Evolutionary conservation across 495 filamentous ascomycete species (phyloP).

Genomic region (Penicillium herquei): DNA sequence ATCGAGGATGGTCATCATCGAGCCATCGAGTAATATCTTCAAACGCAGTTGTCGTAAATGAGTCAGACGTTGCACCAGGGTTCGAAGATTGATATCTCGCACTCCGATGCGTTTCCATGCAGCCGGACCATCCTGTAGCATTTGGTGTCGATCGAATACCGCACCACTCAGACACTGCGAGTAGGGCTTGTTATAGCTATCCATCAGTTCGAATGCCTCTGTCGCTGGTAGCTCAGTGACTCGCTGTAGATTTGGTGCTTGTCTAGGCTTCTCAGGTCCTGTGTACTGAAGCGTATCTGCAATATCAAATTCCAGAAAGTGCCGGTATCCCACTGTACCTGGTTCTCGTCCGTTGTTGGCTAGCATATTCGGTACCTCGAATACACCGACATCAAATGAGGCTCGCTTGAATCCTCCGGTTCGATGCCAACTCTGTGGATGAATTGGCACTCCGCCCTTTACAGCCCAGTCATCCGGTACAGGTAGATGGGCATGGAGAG

Average conservation of each 20-base stretch:
- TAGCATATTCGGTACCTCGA: slow-evolving; percentile 71
- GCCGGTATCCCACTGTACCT: slow-evolving; percentile 71
- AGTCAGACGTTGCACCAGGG: slow-evolving; percentile 43
- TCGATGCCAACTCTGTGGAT: slow-evolving; percentile 24
- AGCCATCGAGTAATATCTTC: slow-evolving; percentile 31
- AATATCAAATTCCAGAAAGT: slow-evolving; percentile 66
- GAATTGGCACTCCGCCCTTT: slow-evolving; percentile 30
- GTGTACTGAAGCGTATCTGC: slow-evolving; percentile 56
- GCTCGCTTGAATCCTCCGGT: slow-evolving; percentile 38
- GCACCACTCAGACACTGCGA: slow-evolving; percentile 33
- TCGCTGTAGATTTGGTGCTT: slow-evolving; percentile 29
- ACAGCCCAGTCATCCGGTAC: slow-evolving; percentile 37
- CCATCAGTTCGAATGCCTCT: slow-evolving; percentile 39
- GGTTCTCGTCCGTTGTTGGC: slow-evolving; percentile 67
- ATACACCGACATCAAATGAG: slow-evolving; percentile 57
- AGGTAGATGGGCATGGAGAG: slow-evolving; percentile 46
- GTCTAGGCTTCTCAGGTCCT: slow-evolving; percentile 25
- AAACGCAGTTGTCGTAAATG: slow-evolving; percentile 40
- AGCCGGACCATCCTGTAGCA: slow-evolving; percentile 34
- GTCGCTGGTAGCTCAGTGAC: slow-evolving; percentile 32
- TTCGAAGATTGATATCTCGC: slow-evolving; percentile 33
- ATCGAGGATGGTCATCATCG: slow-evolving; percentile 41
- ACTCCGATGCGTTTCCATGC: slow-evolving; percentile 46
- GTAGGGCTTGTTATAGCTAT: slow-evolving; percentile 32
- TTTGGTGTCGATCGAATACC: slow-evolving; percentile 33